Percentiles rank a stretch among this genome's conserved stretches.
Evolutionary conservation across 306 rosid species (phyloP).

Genomic region (Cucurbita maxima): DNA sequence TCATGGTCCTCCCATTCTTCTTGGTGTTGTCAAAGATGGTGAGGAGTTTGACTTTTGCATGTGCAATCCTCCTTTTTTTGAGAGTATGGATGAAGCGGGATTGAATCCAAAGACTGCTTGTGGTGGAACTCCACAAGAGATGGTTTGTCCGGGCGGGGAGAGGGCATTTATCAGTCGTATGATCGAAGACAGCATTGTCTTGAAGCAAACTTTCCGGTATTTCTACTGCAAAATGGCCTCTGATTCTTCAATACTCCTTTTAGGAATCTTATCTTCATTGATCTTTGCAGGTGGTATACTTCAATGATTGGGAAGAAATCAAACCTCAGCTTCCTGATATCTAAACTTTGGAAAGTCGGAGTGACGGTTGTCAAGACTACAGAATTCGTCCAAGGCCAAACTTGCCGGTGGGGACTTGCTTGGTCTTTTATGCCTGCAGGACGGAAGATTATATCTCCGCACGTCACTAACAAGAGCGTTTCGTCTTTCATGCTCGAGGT

Average conservation of each 20-base stretch:
- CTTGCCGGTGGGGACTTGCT: constrained; percentile 81
- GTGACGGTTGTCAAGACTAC: constrained; percentile 70
- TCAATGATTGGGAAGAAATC: constrained; percentile 65
- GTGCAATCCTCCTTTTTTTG: constrained; percentile 94
- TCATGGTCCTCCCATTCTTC: constrained; percentile 61
- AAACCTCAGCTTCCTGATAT: constrained; percentile 34
- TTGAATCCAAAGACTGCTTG: constrained; percentile 77
- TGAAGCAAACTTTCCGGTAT: constrained; percentile 56
- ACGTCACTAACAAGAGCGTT: constrained; percentile 35
- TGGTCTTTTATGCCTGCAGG: constrained; percentile 72
- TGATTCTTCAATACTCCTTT: background rate
- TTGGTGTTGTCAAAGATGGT: constrained; percentile 54
- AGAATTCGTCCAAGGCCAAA: constrained; percentile 84
- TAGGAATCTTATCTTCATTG: background rate
- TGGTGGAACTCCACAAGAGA: constrained; percentile 68
- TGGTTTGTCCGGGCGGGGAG: constrained; percentile 88
- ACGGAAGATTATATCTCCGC: constrained; percentile 27
- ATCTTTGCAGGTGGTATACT: constrained; percentile 64
- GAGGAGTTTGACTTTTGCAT: constrained; percentile 89
- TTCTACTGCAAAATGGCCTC: background rate
- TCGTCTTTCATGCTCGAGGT: constrained; percentile 58
- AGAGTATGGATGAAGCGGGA: constrained; percentile 76
- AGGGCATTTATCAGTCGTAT: constrained; percentile 62
- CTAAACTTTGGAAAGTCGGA: constrained; percentile 75
- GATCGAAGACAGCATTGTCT: constrained; percentile 51